Base-by-base conservation (phyloP, 1,139 yeast species). In the Debaryomyces robertsiae region DNA sequence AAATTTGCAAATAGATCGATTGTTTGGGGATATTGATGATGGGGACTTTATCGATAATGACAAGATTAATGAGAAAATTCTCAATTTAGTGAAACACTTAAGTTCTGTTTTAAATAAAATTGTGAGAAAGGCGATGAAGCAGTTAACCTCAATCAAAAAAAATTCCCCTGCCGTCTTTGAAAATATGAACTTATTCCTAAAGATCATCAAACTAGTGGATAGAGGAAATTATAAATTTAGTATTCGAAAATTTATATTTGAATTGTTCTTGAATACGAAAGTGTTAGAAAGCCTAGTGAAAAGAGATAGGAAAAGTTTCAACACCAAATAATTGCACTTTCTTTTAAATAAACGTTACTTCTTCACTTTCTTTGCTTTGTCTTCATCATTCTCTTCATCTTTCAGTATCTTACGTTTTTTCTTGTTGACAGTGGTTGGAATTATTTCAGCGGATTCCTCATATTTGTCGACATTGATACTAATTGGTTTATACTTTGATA, bases 231-330 rank as follows among this genome's bases (percentile, higher is more conserved):
- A 81, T 63, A 79, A 84, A 44, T 77, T 75, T 36, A 76, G 77
- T 7, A 80, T 81, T 29, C 65, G 95, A 31, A 74, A 81, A 50
- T 85, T 82, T 53, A 70, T 90, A 7, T 74, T 89, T 51, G 91
- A 83, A 39, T 64, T 87, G 44, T 83, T 89, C 54, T 46, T 65
- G 7, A 78, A 79, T 49, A 70, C 77, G 4, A 68, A 67, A 25
- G 67, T 84, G 33, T 63, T 87, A 55, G 93, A 84, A 47, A 63
- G 62, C 27, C 57, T 81, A 40, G 66, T 76, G 33, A 73, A 64
- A 52, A 61, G 69, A 37, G 79, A 75, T 40, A 60, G 33, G 18
- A 37, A 28, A 35, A 25, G 25, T 18, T 22, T 33, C 15, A 25
- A 7, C 16, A 23, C 13, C 11, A 32, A 16, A 30, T 14, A 33